Evolutionary conservation across 495 filamentous ascomycete species (phyloP).

Genomic region (Amphirosellinia nigrospora): DNA sequence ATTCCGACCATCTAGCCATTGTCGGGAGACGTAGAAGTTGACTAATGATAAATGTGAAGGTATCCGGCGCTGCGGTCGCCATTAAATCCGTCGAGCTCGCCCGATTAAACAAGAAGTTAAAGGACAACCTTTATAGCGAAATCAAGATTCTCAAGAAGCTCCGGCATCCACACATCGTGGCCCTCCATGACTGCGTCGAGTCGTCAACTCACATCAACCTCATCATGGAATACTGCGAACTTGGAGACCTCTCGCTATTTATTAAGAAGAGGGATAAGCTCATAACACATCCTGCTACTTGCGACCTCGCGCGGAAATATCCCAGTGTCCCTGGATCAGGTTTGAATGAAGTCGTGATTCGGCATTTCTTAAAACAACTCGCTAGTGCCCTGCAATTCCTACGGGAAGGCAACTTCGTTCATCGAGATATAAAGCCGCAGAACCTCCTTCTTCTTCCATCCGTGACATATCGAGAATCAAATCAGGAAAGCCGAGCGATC

Average conservation of each 20-base stretch:
- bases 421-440: constrained; percentile 97
- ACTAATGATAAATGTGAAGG: constrained; percentile 56
- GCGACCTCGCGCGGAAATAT: constrained; percentile 88
- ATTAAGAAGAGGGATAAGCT: constrained; percentile 90
- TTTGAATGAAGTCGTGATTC: constrained; percentile 88
- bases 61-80: constrained; percentile 74
- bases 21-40: neutral
- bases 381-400: constrained; percentile 91
- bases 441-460: constrained; percentile 92
- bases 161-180: constrained; percentile 95
- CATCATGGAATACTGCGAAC: constrained; percentile 97
- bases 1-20: constrained; percentile 3
- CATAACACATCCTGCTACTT: constrained; percentile 73
- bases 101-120: constrained; percentile 92
- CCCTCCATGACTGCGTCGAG: constrained; percentile 91
- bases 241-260: constrained; percentile 91
- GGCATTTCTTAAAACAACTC: constrained; percentile 96
- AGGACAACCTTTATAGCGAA: constrained; percentile 93
- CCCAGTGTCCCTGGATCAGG: constrained; percentile 80
- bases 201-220: constrained; percentile 87
- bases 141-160: constrained; percentile 91
- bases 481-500: constrained; percentile 51
- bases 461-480: constrained; percentile 60
- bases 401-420: constrained; percentile 81
- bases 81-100: constrained; percentile 93